Evolutionary conservation across 345 rosid genomes (phyloP).

Genomic region (Viola odorata): DNA sequence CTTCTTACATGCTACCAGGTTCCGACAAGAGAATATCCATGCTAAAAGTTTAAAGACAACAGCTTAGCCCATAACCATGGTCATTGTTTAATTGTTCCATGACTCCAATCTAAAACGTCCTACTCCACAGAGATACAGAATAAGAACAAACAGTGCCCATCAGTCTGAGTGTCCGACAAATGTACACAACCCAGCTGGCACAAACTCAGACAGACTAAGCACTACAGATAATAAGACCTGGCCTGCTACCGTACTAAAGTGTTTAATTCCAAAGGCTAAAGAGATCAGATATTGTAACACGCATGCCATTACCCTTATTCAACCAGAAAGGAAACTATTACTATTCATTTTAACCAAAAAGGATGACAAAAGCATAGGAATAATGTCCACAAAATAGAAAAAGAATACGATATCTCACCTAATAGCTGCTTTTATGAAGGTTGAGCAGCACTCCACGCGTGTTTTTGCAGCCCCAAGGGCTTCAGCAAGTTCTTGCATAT

Average conservation of each 20-base stretch:
- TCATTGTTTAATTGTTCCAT: background rate
- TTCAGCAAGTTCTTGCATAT: constrained; percentile 67
- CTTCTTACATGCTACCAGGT: background rate
- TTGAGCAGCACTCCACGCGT: constrained; percentile 69
- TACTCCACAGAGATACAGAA: background rate
- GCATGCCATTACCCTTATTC: background rate
- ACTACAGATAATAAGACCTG: too few relatives aligned
- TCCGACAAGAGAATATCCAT: background rate
- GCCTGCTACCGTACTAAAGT: too few relatives aligned
- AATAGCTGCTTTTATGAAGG: constrained; percentile 84
- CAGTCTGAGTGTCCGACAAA: background rate
- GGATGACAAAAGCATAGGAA: background rate
- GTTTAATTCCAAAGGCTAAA: background rate
- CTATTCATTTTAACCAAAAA: background rate
- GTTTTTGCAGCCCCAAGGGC: constrained; percentile 85
- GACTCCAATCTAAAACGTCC: background rate
- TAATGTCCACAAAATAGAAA: background rate
- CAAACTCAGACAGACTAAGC: background rate
- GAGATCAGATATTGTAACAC: background rate
- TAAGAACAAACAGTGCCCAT: background rate
- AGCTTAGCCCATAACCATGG: too few relatives aligned
- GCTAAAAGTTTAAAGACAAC: background rate
- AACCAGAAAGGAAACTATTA: background rate
- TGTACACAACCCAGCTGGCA: background rate
- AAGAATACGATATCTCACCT: constrained; percentile 38